Evolutionary conservation across 768 basidiomycete genomes (phyloP).

Genomic region (Roridomyces roridus): DNA sequence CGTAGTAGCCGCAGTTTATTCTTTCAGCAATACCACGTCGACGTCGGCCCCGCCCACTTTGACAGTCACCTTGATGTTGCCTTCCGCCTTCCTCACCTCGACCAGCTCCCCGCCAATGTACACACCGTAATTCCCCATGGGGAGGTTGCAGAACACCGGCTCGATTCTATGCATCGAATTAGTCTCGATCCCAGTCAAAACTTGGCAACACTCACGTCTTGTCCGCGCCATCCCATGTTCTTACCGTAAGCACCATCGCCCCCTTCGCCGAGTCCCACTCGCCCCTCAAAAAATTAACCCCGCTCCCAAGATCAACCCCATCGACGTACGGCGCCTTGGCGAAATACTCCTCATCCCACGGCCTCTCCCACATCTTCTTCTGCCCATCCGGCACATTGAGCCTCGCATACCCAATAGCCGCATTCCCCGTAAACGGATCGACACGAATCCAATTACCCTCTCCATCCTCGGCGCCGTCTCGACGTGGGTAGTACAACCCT

Average conservation of each 20-base stretch:
- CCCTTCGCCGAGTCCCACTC: slow-evolving; percentile 13
- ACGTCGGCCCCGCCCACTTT: not conserved
- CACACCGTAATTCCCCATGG: slow-evolving; percentile 12
- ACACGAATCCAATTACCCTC: slow-evolving; percentile 12
- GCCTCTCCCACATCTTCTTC: slow-evolving; percentile 16
- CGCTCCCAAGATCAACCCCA: slow-evolving; percentile 10
- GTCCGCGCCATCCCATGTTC: slow-evolving; percentile 10
- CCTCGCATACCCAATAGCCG: slow-evolving; percentile 14
- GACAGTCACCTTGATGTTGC: not conserved
- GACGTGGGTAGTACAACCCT: slow-evolving; percentile 18
- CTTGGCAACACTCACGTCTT: slow-evolving; percentile 1
- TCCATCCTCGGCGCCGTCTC: slow-evolving; percentile 7
- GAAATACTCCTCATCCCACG: slow-evolving; percentile 14
- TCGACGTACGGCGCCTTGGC: slow-evolving; percentile 6
- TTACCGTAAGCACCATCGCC: slow-evolving; percentile 17
- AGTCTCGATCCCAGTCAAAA: not conserved
- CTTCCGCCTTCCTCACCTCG: not conserved
- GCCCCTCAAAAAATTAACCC: slow-evolving; percentile 14
- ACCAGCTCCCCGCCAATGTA: slow-evolving; percentile 1
- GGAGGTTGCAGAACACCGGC: slow-evolving; percentile 15
- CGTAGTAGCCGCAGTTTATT: not conserved
- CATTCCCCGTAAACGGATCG: slow-evolving; percentile 17
- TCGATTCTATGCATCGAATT: not conserved
- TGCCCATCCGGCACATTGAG: slow-evolving; percentile 22
- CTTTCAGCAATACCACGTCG: slow-evolving; percentile 11